These are phyloP conservation scores for Epichloe gansuensis DNA, from an alignment of 2,329 filamentous ascomycete genomes.

Conservation along the genomic window DNA sequence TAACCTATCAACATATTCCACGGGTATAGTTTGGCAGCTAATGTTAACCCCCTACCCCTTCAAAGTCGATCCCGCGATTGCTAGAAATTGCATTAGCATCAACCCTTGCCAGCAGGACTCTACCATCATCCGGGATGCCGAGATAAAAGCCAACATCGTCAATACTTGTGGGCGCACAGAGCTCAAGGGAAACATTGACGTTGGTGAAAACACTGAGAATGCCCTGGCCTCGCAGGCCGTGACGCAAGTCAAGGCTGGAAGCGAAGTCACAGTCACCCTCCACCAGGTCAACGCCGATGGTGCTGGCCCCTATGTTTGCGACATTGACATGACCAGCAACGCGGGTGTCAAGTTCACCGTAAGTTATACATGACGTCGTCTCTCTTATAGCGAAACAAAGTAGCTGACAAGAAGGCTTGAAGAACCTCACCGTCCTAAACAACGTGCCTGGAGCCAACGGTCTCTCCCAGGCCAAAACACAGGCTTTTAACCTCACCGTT, in stretches of 20 bases:
- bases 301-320: slow-evolving; percentile 38
- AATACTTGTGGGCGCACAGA: slow-evolving; percentile 53
- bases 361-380: background rate
- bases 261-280: slow-evolving; percentile 19
- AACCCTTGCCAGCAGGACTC: slow-evolving; percentile 55
- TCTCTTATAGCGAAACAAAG: background rate
- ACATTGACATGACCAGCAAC: slow-evolving; percentile 37
- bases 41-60: background rate
- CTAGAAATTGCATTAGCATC: slow-evolving; percentile 51
- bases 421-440: slow-evolving; percentile 39
- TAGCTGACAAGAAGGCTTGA: background rate
- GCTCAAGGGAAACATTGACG: slow-evolving; percentile 47
- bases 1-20: too few species aligned
- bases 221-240: slow-evolving; percentile 32
- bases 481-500: slow-evolving; percentile 45
- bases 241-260: slow-evolving; percentile 36
- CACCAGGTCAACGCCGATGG: slow-evolving; percentile 10
- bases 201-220: slow-evolving; percentile 43
- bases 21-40: background rate
- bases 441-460: slow-evolving; percentile 48
- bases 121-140: slow-evolving; percentile 48
- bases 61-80: slow-evolving; percentile 38
- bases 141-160: slow-evolving; percentile 39
- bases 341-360: slow-evolving; percentile 13
- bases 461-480: slow-evolving; percentile 41